Base-by-base conservation (phyloP, 2,329 filamentous ascomycete genomes). In the Pseudogymnoascus sp. region DNA sequence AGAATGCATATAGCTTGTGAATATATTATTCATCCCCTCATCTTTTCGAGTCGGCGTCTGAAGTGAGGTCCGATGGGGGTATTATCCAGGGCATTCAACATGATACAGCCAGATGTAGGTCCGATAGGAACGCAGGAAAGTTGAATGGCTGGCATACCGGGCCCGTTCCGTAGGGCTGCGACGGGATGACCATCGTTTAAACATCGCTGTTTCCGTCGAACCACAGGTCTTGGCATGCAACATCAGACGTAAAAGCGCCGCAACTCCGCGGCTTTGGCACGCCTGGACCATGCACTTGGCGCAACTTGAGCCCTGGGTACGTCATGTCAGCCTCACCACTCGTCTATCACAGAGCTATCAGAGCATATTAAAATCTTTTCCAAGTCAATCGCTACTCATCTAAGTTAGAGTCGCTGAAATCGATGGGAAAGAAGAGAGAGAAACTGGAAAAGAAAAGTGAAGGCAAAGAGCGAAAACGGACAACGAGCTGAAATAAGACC, bases 141-240 rank as follows among this genome's bases (percentile, higher is more conserved):
- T n/a, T 50, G 24, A 31, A 13, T 50, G 44, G 44, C 11, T 33
- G 26, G 44, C 9, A 54, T 54, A 15, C 44, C 21, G 31, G 9
- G 39, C 17, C 39, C 17, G 17, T 31, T 31, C 26, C 44, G 29
- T 31, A 54, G 44, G 11, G 26, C 9, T 33, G 5, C n/a, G 26
- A 50, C 13, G 41, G 15, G n/a, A 31, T 54, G 44, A 21, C 26
- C n/a, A 44, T 33, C 44, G 44, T 29, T 17, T 31, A 17, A 29
- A 50, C n/a, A 17, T 54, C 44, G 26, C 44, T 31, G 44, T 33
- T 54, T 54, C 44, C 44, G 44, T 54, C 44, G 26, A 54, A 54
- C 4, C 31, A 54, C 44, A 54, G 15, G 26, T 31, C 44, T 54
- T 54, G 44, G 44, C 44, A 54, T 54, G 26, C 26, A 31, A 54